Conservation (phyloP, 345 rosid genomes). For the Boechera divaricarpa region DNA sequence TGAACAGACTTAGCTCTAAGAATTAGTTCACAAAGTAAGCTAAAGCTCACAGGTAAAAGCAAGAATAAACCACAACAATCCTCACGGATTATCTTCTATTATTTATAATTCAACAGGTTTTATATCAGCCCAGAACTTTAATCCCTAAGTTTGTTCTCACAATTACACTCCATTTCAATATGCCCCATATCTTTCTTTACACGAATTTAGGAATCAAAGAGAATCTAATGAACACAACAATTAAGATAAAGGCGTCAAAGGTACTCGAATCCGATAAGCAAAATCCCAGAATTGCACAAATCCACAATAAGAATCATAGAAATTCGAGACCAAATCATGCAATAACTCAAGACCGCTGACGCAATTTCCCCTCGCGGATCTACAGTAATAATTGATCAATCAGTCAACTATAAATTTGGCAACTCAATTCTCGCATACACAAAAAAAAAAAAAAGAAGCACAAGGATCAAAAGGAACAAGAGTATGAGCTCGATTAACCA, state of each 20-base stretch:
- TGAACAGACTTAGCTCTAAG: not conserved
- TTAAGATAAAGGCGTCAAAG: not conserved
- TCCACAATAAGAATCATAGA: not conserved
- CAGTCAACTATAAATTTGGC: slow-evolving; percentile 36
- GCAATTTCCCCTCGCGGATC: slow-evolving; percentile 31
- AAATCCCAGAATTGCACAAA: not conserved
- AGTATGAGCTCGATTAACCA: not conserved
- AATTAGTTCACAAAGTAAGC: not conserved
- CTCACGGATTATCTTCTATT: not conserved
- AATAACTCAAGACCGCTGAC: not conserved
- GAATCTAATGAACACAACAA: slow-evolving; percentile 18
- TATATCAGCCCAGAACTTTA: not conserved
- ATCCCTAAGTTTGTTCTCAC: slow-evolving; percentile 3
- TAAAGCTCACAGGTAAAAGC: not conserved
- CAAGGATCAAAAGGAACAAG: not conserved
- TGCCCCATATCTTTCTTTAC: not conserved
- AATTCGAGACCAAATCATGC: slow-evolving; percentile 11
- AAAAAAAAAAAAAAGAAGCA: not conserved
- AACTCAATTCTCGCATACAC: slow-evolving; percentile 8
- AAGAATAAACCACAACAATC: slow-evolving; percentile 1
- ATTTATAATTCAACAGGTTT: not conserved
- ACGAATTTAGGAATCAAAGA: slow-evolving; percentile 4
- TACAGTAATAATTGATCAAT: slow-evolving; percentile 34
- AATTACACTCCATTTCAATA: not conserved
- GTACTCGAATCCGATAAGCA: slow-evolving; percentile 7